Conservation (phyloP, 331 rosid genomes). For the Malus hybrid region DNA sequence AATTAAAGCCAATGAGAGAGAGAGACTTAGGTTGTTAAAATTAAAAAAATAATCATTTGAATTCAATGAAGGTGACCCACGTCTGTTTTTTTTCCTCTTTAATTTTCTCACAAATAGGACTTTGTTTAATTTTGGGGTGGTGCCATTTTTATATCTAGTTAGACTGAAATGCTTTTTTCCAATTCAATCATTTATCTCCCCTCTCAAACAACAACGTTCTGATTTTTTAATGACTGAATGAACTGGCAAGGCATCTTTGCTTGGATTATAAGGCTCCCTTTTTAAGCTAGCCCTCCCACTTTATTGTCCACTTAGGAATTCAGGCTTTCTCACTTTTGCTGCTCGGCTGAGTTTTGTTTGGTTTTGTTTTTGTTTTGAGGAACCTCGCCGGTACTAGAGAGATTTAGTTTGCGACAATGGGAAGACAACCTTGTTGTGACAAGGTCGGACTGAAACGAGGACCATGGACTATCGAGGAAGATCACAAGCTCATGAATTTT, state of each 20-base stretch:
- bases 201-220: constrained; percentile 43
- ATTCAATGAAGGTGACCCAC: constrained; percentile 48
- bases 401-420: constrained; percentile 40
- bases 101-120: constrained; percentile 4
- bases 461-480: constrained; percentile 99
- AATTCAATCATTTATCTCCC: constrained; percentile 80
- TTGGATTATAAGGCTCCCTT: constrained; percentile 37
- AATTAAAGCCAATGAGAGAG: constrained; percentile 19
- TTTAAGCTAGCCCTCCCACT: constrained; percentile 25
- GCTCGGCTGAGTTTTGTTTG: not conserved
- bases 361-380: not conserved
- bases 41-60: constrained; percentile 13
- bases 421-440: constrained; percentile 93
- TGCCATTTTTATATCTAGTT: constrained; percentile 30
- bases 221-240: constrained; percentile 42
- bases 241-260: constrained; percentile 91
- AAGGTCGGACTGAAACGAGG: constrained; percentile 90
- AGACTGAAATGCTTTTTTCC: constrained; percentile 18
- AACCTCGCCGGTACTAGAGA: too few relatives aligned
- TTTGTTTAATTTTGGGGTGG: constrained; percentile 13
- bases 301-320: constrained; percentile 18
- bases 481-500: constrained; percentile 78
- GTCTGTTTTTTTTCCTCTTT: constrained; percentile 22
- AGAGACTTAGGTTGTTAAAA: constrained; percentile 11
- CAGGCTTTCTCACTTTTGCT: not conserved